Conservation (phyloP, 306 rosid genomes). For the Vicia villosa region DNA sequence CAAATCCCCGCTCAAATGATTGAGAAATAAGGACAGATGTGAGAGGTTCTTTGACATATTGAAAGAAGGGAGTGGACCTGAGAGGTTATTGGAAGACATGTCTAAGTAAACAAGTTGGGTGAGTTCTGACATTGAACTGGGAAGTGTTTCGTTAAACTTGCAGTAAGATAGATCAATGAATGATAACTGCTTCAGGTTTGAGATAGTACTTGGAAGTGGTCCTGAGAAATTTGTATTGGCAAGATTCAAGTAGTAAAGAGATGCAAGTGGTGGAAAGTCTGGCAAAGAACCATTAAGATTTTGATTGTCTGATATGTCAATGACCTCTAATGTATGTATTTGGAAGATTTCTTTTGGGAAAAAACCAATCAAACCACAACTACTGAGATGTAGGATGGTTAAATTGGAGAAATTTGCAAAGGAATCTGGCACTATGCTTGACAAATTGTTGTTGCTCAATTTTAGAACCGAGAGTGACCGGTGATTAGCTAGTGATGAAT, state of each 20-base stretch:
- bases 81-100: slow-evolving; percentile 40
- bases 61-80: slow-evolving; percentile 46
- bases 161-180: slow-evolving; percentile 33
- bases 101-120: slow-evolving; percentile 38
- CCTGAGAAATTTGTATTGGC: slow-evolving; percentile 40
- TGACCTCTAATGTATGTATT: slow-evolving; percentile 24
- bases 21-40: slow-evolving; percentile 25
- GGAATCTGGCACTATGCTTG: slow-evolving; percentile 35
- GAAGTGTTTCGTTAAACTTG: slow-evolving; percentile 40
- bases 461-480: neutral
- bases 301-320: slow-evolving; percentile 38
- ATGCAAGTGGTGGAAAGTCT: slow-evolving; percentile 29
- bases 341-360: slow-evolving; percentile 46
- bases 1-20: slow-evolving; percentile 26
- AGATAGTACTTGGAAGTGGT: slow-evolving; percentile 15
- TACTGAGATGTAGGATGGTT: slow-evolving; percentile 6
- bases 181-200: slow-evolving; percentile 31
- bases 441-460: slow-evolving; percentile 28
- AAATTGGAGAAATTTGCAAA: slow-evolving; percentile 38
- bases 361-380: slow-evolving; percentile 23
- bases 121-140: slow-evolving; percentile 34
- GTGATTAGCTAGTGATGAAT: slow-evolving; percentile 37
- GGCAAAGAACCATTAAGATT: slow-evolving; percentile 43
- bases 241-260: slow-evolving; percentile 16
- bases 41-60: slow-evolving; percentile 32